Evolutionary conservation across 805 yeast genomes (phyloP), one percentile per base, ranked within the genome.

Genomic region (Cyberlindnera xishuangbannaensis): DNA sequence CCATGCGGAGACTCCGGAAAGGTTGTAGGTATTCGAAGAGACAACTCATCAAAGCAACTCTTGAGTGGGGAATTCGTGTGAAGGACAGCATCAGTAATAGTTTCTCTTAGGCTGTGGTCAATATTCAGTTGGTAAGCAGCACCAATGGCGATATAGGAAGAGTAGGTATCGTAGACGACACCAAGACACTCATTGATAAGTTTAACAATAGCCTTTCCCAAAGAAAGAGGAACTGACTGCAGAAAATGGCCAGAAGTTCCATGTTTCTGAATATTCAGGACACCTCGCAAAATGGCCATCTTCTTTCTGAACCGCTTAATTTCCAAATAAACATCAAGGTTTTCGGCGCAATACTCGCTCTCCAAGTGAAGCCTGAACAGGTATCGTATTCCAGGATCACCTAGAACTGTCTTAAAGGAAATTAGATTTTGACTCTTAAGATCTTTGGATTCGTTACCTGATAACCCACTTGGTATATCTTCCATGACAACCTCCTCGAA

Each of bases 371-470:
- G 61, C 40, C 76, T 66, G 56, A 86, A 83, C 8, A 84, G 55
- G 34, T 73, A 75, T 34, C 81, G 65, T 62, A 79, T 60, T 0
- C 92, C 95, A 0, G 95, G 94, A 52, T 86, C 95, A 8, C 59
- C 56, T 8, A 86, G 50, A 4, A 80, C 64, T 7, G 66, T 65
- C 20, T 62, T 56, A 23, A 62, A 43, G 13, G 26, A 30, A 17
- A 37, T 9, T 28, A 31, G 7, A 23, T 31, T 3, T 18, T 34
- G 17, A 12, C 9, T 3, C 17, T 23, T 6, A 16, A 15, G 6
- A 12, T 18, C 27, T 8, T 24, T 28, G 24, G 14, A 19, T 7
- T 40, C 41, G 6, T 48, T 51, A 11, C 45, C 42, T 12, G 45
- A 41, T 4, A 43, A 27, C 12, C 48, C 39, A 4, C 37, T 18